Evolutionary conservation across 345 rosid genomes (phyloP), one percentile per base, ranked within the genome.

Genomic region (Garcia nutans): DNA sequence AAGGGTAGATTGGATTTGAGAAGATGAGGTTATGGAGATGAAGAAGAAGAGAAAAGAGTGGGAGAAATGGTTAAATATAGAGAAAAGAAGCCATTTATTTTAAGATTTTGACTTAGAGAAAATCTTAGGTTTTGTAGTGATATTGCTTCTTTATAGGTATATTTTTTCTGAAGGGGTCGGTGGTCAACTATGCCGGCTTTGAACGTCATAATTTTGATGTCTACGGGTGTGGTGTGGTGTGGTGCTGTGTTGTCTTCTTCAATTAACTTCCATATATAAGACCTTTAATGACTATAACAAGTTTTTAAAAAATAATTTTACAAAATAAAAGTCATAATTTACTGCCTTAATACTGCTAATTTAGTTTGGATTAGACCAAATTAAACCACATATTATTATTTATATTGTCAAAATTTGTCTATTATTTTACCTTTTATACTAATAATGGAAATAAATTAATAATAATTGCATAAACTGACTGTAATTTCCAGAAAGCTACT

Each of bases 161-260:
- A 28, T 9, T 3, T 67, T 71, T 63, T 76, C 17, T 9, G 42
- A 26, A 26, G 77, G 58, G 87, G 78, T 79, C 82, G 82, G 84
- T 87, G 87, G 94, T 90, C 94, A 88, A 77, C 83, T 44, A 78
- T 78, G 85, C 72, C 89, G 90, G 90, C 90, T 73, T 84, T 86
- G 82, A 78, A 68, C 65, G 33, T 76, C 50, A 1, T 28, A 28
- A 28, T 55, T 37, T 37, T 37, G 41, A 37, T 37, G 10, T 47
- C 50, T 37, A 47, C 47, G 7, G 7, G 47, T 44, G 47, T 1
- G 47, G 3, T 44, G 10, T 45, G 50, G 50, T 11, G 13, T 8
- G 0, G 13, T 47, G 50, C 0, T 47, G 15, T 47, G 10, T 10
- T 10, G 55, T 22, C 74, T 33, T 37, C 59, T 20, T 50, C 47